phyloP scores from a whole-genome alignment of 257 asterid species.

The Knoxia roxburghii region DNA sequence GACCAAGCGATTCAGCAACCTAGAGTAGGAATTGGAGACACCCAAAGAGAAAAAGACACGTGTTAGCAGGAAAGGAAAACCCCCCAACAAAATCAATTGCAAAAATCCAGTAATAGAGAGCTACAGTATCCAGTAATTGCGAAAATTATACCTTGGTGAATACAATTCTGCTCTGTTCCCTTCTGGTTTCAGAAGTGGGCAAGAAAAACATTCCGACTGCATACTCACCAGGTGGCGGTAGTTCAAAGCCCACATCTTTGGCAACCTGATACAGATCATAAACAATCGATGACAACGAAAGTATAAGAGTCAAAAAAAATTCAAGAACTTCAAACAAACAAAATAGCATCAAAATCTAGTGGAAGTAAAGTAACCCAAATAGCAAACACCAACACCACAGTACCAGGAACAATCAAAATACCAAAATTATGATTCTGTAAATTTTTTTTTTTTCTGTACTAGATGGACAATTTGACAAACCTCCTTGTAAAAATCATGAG shows the following conservation, averaged over 20 bases:
- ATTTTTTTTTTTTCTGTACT: no score
- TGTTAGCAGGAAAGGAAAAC: neutral
- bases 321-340: neutral
- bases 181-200: slow-evolving; percentile 82
- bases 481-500: slow-evolving; percentile 84
- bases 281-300: neutral
- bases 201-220: slow-evolving; percentile 99
- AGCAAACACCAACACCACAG: neutral
- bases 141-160: slow-evolving; percentile 61
- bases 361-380: neutral
- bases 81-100: neutral
- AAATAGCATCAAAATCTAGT: neutral
- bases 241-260: slow-evolving; percentile 71
- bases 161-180: slow-evolving; percentile 88
- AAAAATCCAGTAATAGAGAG: neutral
- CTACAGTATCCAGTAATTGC: neutral
- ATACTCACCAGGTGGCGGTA: slow-evolving; percentile 85
- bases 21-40: slow-evolving; percentile 21
- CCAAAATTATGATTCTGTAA: neutral
- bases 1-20: slow-evolving; percentile 99
- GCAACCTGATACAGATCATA: slow-evolving; percentile 45
- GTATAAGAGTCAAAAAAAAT: neutral
- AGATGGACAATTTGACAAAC: slow-evolving; percentile 31
- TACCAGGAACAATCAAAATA: neutral
- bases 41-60: neutral